Evolutionary conservation across 257 asterid species (phyloP).

Genomic region (Solanum corneliomulleri): DNA sequence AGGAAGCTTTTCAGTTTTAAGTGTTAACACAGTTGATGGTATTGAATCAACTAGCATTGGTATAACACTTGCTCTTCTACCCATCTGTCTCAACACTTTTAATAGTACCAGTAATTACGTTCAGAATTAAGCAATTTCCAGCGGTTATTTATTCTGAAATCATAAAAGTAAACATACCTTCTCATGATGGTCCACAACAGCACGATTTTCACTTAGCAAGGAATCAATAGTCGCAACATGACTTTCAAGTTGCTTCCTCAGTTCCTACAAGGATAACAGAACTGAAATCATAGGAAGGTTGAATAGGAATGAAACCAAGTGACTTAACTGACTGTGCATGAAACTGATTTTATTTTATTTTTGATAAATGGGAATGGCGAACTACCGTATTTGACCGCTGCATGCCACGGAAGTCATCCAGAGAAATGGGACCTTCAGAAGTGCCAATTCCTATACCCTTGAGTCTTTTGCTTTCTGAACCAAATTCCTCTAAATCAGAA

Average conservation of each 20-base stretch:
- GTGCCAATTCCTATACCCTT: constrained; percentile 97
- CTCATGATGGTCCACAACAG: constrained; percentile 55
- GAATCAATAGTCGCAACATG: constrained; percentile 60
- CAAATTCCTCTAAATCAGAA: constrained; percentile 46
- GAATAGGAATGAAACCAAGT: not conserved
- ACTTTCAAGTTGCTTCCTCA: constrained; percentile 76
- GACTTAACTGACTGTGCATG: not conserved
- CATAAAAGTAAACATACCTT: constrained; percentile 35
- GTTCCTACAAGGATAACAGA: constrained; percentile 45
- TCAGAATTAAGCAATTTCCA: not conserved
- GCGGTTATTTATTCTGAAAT: not conserved
- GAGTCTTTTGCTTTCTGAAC: constrained; percentile 61
- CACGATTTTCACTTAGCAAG: constrained; percentile 55
- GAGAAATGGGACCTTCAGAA: constrained; percentile 86
- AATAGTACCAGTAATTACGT: not conserved
- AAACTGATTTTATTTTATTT: not conserved
- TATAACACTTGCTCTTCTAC: not conserved
- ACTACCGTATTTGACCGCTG: constrained; percentile 85
- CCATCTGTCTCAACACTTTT: not conserved
- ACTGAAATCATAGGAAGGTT: not conserved
- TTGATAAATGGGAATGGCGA: not conserved
- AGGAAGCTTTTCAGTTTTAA: not conserved
- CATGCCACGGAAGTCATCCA: constrained; percentile 90
- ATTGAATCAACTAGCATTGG: not conserved
- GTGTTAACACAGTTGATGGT: not conserved